Evolutionary conservation across 2,329 filamentous ascomycete species (phyloP).

Genomic region (Meredithiella fracta): DNA sequence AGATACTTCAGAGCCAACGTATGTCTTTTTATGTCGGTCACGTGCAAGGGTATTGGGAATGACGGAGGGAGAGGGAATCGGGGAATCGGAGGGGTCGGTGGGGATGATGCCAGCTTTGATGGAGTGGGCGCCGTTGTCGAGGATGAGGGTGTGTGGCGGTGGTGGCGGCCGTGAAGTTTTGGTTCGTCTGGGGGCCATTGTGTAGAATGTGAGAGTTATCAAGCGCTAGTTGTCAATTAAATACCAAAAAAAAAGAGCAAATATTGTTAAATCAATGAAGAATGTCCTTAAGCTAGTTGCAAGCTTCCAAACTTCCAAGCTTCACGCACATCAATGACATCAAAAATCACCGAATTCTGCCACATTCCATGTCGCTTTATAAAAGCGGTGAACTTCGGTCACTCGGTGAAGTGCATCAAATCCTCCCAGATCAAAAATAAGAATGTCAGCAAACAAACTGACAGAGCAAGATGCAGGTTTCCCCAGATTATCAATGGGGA

Average conservation of each 20-base stretch:
- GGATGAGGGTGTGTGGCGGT: constrained; percentile 55
- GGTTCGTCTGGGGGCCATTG: constrained; percentile 34
- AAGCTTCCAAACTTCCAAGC: neutral
- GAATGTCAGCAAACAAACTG: too few species aligned
- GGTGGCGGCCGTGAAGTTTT: constrained; percentile 34
- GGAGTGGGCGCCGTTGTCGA: constrained; percentile 86
- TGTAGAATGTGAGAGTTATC: neutral
- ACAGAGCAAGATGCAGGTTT: too few species aligned
- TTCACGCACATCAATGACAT: neutral
- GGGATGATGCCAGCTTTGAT: constrained; percentile 73
- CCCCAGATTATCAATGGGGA: too few species aligned
- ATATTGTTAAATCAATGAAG: too few species aligned
- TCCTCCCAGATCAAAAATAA: too few species aligned
- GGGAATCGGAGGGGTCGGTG: constrained; percentile 26
- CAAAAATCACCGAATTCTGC: too few species aligned
- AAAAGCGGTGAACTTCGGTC: too few species aligned
- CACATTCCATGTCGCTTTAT: too few species aligned
- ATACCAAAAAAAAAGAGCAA: too few species aligned
- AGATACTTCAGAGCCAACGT: constrained; percentile 63
- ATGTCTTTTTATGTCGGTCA: constrained; percentile 61
- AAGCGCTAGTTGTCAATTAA: too few species aligned
- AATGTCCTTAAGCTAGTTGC: too few species aligned
- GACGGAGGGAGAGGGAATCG: constrained; percentile 35
- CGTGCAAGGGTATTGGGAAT: constrained; percentile 84
- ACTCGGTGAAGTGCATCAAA: too few species aligned